Percentiles rank a stretch among this genome's conserved stretches.
phyloP scores from a whole-genome alignment of 768 basidiomycete species.

The Termitomyces heimii region DNA sequence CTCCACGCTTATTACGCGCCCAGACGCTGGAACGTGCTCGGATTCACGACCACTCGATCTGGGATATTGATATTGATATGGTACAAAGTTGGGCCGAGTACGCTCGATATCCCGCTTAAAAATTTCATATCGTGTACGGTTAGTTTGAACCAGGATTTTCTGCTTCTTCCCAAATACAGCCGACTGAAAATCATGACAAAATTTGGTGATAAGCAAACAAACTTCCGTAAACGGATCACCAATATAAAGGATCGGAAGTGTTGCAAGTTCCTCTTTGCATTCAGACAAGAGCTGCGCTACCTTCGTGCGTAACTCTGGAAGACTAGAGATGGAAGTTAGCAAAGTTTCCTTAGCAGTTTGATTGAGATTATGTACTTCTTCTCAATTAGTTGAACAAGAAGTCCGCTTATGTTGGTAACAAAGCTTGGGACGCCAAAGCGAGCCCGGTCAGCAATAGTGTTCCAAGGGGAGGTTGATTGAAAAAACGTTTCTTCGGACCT shows the following conservation, averaged over 20 bases:
- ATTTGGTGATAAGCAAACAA: constrained; percentile 33
- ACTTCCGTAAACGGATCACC: constrained; percentile 41
- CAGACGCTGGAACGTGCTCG: background rate
- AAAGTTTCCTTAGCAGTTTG: no score
- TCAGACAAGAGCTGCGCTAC: constrained; percentile 32
- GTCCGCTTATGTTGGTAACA: constrained; percentile 42
- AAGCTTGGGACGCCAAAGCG: constrained; percentile 55
- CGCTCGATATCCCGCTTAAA: constrained; percentile 29
- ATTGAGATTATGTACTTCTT: constrained; percentile 33
- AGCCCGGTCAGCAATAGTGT: constrained; percentile 29
- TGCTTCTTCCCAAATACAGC: constrained; percentile 25
- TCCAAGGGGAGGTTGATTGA: constrained; percentile 46
- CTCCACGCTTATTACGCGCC: constrained; percentile 6
- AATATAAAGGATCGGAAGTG: constrained; percentile 33
- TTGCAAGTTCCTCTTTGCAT: constrained; percentile 25
- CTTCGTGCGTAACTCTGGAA: constrained; percentile 38
- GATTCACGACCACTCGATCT: background rate
- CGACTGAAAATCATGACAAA: constrained; percentile 33
- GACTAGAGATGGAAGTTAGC: constrained; percentile 24
- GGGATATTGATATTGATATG: constrained; percentile 3
- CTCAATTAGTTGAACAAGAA: constrained; percentile 49
- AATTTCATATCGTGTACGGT: constrained; percentile 22
- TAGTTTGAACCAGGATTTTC: constrained; percentile 30
- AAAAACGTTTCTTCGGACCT: constrained; percentile 40
- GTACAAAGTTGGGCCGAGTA: constrained; percentile 37